Conservation (phyloP, 2,329 filamentous ascomycete species). For the Pestalotiopsis sp. region DNA sequence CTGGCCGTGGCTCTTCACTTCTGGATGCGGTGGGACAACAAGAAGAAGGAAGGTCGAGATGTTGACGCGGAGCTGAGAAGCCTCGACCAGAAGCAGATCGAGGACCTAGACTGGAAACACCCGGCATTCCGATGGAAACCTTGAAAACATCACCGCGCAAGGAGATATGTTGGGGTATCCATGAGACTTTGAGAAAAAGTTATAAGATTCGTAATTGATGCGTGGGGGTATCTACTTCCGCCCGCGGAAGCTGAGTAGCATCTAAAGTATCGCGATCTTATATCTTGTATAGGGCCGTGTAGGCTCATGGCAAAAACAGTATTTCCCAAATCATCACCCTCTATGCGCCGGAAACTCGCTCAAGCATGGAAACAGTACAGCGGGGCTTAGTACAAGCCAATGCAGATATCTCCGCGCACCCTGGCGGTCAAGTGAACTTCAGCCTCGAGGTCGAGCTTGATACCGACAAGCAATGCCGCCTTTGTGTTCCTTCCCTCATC, state of each 20-base stretch:
- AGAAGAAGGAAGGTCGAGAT: slow-evolving; percentile 51
- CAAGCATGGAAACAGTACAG: no score
- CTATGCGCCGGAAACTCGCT: background rate
- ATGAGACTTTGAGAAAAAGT: background rate
- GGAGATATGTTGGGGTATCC: background rate
- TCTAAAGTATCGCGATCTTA: background rate
- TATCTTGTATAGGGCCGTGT: background rate
- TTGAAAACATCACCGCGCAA: slow-evolving; percentile 17
- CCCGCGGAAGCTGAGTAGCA: slow-evolving; percentile 1
- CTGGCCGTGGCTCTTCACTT: slow-evolving; percentile 47
- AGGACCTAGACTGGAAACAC: slow-evolving; percentile 64
- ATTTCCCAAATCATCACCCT: background rate
- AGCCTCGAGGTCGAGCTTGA: slow-evolving; percentile 66
- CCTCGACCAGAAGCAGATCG: slow-evolving; percentile 48
- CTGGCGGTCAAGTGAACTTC: slow-evolving; percentile 65
- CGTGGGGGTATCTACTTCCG: slow-evolving; percentile 5
- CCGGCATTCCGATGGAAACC: slow-evolving; percentile 63
- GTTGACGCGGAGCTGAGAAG: slow-evolving; percentile 55
- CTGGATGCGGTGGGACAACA: slow-evolving; percentile 67
- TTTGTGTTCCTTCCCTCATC: slow-evolving; percentile 60
- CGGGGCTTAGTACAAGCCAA: slow-evolving; percentile 55
- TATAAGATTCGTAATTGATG: slow-evolving; percentile 3
- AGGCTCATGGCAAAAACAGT: background rate
- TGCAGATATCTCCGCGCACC: slow-evolving; percentile 62
- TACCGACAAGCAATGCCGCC: slow-evolving; percentile 61